Conservation (phyloP, 371 early-diverging fungal species). For the Lichtheimia ramosa region DNA sequence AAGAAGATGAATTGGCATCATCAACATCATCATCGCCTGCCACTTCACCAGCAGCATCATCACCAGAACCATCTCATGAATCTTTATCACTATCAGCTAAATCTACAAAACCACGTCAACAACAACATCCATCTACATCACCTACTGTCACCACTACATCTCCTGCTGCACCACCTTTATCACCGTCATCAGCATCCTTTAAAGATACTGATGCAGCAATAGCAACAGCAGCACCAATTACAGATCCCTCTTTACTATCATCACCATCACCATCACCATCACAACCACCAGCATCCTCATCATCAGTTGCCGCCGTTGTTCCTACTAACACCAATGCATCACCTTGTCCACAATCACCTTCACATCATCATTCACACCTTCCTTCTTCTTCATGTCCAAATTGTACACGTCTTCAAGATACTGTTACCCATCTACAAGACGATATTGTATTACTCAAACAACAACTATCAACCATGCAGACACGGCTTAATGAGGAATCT, state of each 20-base stretch:
- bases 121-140: too few species aligned
- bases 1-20: constrained; percentile 9
- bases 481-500: constrained; percentile 16
- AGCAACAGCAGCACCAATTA: too few species aligned
- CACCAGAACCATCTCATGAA: constrained; percentile 1
- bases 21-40: constrained; percentile 7
- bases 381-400: constrained; percentile 17
- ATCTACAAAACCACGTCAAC: not conserved
- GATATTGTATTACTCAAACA: constrained; percentile 16
- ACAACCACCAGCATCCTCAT: not conserved
- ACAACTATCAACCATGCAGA: constrained; percentile 18
- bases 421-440: constrained; percentile 14
- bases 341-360: not conserved
- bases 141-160: too few species aligned
- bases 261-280: not conserved
- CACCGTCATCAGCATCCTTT: not conserved
- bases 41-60: not conserved
- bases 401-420: constrained; percentile 16
- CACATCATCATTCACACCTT: not conserved
- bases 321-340: not conserved
- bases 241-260: not conserved
- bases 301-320: not conserved
- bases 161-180: not conserved
- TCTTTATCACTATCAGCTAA: not conserved
- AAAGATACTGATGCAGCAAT: too few species aligned